Evolutionary conservation across 345 rosid species (phyloP), one percentile per base, ranked within the genome.

Genomic region (Eutrema japonicum): DNA sequence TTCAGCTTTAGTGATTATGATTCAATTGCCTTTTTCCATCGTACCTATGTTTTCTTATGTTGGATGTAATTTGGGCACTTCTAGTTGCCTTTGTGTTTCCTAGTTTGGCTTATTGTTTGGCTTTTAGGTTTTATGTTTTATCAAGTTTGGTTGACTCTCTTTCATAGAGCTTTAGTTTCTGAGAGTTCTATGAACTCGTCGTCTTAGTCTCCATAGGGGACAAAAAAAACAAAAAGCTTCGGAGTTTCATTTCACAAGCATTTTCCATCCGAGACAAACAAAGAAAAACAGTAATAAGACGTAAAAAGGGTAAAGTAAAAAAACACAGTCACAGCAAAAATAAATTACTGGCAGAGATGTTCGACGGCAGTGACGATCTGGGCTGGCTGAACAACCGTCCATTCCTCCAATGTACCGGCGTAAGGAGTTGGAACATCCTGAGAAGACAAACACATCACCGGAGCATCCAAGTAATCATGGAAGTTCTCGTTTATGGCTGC

Each of bases 401-500:
- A 87, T 78, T 94, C 96, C 78, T 94, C 98, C 75, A 94, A 55
- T 7, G 97, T 82, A 54, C 97, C 97, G 0, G 96, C 96, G 6
- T 94, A 91, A 27, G 97, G 97, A 3, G 97, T 94, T 2, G 97
- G 97, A 64, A 94, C 98, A 48, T 94, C 96, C 66, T 91, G 93
- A 6, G 97, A 94, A 29, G 97, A 94, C 81, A 94, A 79, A 82
- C 98, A 89, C 45, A 89, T 72, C 37, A 91, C 82, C 7, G 97
- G 93, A 46, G 96, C 96, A 78, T 94, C 98, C 87, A 94, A 83
- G 66, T 87, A 85, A 66, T 89, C 97, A 6, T 85, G 80, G 84
- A 94, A 91, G 73, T 94, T 91, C 80, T 94, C 93, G 2, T 74
- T 89, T 75, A 94, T 89, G 4, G 96, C 91, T 0, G 96, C 93